Evolutionary conservation across 441 rosid species (phyloP), one percentile per base, ranked within the genome.

Genomic region (Adansonia gregorii): DNA sequence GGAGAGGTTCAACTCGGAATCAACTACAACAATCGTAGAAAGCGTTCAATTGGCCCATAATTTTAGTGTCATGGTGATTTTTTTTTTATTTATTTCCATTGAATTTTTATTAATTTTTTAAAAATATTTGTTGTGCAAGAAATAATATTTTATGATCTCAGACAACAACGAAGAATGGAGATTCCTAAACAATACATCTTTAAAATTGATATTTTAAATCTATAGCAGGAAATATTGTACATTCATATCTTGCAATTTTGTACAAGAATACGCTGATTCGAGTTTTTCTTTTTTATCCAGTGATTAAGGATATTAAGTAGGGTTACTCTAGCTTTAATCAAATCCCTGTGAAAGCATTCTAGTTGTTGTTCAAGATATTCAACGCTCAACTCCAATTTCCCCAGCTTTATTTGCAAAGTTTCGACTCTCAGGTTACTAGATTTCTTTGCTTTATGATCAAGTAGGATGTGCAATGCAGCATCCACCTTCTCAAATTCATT

Each of bases 371-470:
- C 76, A 59, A 58, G 20, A 74, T 60, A 45, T 59, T 74, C 67
- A 46, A 74, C 15, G 68, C 67, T 39, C n/a, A 24, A 58, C 20
- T 73, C 76, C n/a, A 60, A 60, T 43, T 73, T 73, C 35, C 24
- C 55, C 66, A 73, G 22, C 2, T 73, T 55, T 0, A 7, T 35
- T 39, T 24, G 48, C 19, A 71, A 6, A 22, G 31, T 71, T 14
- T 71, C 54, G n/a, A 20, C 6, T 6, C 52, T 4, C 15, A 41
- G 14, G 61, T 71, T 71, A 39, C 46, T 6, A 27, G 41, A 55
- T 71, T 71, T 71, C 49, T 66, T 51, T 15, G 43, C 14, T 61
- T 60, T 73, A 0, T 59, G 56, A 20, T n/a, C 19, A 31, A 70
- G 11, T 4, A 73, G 31, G 49, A 20, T 20, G 14, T 14, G 27